phyloP scores from a whole-genome alignment of 2,329 filamentous ascomycete species.

The Colletotrichum sp. region DNA sequence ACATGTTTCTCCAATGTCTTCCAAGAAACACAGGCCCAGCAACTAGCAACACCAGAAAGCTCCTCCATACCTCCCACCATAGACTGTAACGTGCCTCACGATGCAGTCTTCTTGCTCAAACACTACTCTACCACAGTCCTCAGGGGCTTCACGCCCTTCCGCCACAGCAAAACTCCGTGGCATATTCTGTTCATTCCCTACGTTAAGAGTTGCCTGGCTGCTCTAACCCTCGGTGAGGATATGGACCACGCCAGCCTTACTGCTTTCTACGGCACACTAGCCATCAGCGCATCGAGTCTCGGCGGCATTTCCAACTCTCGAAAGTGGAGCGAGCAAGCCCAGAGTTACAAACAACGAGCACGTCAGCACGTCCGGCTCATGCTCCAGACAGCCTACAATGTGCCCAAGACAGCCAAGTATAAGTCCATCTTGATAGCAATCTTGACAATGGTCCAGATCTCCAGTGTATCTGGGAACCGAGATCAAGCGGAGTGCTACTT shows the following conservation, averaged over 20 bases:
- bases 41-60: background rate
- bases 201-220: slow-evolving; percentile 37
- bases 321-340: slow-evolving; percentile 34
- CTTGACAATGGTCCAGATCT: slow-evolving; percentile 41
- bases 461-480: slow-evolving; percentile 34
- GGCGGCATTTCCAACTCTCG: slow-evolving; percentile 28
- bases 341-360: slow-evolving; percentile 30
- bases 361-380: slow-evolving; percentile 31
- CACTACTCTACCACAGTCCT: slow-evolving; percentile 41
- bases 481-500: slow-evolving; percentile 41
- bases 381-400: slow-evolving; percentile 33
- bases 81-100: slow-evolving; percentile 24
- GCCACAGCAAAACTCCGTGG: slow-evolving; percentile 44
- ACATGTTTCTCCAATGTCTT: background rate
- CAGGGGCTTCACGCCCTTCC: slow-evolving; percentile 37
- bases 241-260: slow-evolving; percentile 38
- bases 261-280: slow-evolving; percentile 39
- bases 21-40: background rate
- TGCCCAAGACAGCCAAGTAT: slow-evolving; percentile 41
- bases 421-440: slow-evolving; percentile 45
- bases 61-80: background rate
- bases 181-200: slow-evolving; percentile 42
- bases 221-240: slow-evolving; percentile 36
- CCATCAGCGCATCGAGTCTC: slow-evolving; percentile 42
- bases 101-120: slow-evolving; percentile 40